Base-by-base conservation (phyloP, 768 basidiomycete genomes). In the Chalciporus chontae region DNA sequence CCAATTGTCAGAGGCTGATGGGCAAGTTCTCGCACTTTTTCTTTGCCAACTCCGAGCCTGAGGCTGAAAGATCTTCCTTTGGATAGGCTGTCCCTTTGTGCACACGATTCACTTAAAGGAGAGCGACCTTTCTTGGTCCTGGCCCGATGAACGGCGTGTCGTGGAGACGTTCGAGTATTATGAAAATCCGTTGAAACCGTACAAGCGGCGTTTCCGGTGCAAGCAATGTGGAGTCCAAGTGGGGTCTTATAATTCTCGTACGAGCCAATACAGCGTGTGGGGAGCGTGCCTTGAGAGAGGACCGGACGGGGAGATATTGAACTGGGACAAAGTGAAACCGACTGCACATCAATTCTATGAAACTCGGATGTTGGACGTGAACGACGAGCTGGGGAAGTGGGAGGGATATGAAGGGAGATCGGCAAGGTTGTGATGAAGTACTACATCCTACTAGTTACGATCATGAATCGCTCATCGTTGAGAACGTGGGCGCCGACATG, bases 121-220 rank as follows among this genome's bases (percentile, higher is more conserved):
- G 14, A 49, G 67, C 1, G 69, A 73, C 10, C 85, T 88, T 56
- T 49, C 56, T 13, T 87, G 85, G 86, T 77, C 53, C 14, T 55
- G 47, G 53, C 34, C 31, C 10, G 24, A 7, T 42, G 31, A 63
- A 21, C 66, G 69, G 38, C 61, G 73, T 3, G 59, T 66, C 15
- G 58, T 62, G 21, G 59, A 64, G 15, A 59, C 51, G 9, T 67
- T 83, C 7, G 77, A 85, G 48, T 48, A 65, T 1, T 86, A 79
- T 59, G 60, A 68, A 17, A 71, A 78, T 32, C 69, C 74, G 3
- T 56, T 52, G 48, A 84, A 80, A 60, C 77, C 77, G 1, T 75
- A 78, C 71, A 86, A 87, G 66, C 76, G 70, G 18, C 80, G 85
- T 5, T 80, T 69, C 60, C 73, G 85, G 17, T 88, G 87, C 64